phyloP scores from a whole-genome alignment of 805 yeast genomes.

The Monosporozyma siamensis region DNA sequence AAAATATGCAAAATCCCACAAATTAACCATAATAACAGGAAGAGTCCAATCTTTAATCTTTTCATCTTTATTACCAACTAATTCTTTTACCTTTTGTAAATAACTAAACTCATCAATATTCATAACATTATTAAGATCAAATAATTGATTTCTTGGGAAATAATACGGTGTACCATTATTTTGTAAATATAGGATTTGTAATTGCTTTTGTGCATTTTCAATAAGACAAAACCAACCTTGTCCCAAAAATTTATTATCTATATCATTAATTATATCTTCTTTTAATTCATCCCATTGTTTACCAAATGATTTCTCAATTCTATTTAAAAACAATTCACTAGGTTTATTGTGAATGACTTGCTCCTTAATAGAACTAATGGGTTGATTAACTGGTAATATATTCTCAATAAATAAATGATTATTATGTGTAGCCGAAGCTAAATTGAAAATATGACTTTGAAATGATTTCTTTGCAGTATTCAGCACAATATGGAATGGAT shows the following conservation, averaged over 20 bases:
- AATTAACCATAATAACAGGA: constrained; percentile 58
- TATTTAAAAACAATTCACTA: constrained; percentile 29
- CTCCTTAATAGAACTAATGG: constrained; percentile 6
- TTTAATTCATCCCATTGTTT: constrained; percentile 41
- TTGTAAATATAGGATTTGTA: constrained; percentile 46
- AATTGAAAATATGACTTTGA: constrained; percentile 63
- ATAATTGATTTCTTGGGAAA: constrained; percentile 56
- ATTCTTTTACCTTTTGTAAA: constrained; percentile 32
- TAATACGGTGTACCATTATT: constrained; percentile 75
- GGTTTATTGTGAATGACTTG: constrained; percentile 21
- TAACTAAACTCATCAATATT: constrained; percentile 44
- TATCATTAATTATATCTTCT: constrained; percentile 39
- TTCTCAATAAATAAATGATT: constrained; percentile 83
- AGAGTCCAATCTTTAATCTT: constrained; percentile 51
- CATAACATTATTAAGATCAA: constrained; percentile 71
- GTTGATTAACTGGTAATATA: constrained; percentile 15
- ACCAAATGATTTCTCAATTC: constrained; percentile 30
- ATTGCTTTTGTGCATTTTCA: constrained; percentile 51
- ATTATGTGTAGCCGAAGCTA: constrained; percentile 85
- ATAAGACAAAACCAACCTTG: constrained; percentile 75
- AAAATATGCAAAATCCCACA: constrained; percentile 87
- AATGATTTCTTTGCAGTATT: constrained; percentile 59
- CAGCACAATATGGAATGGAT: constrained; percentile 60
- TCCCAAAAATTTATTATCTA: constrained; percentile 37
- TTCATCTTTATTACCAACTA: constrained; percentile 21